A percentile compares a stretch with the other conserved stretches of the same genome.
Evolutionary conservation across 805 yeast species (phyloP).

Genomic region (Cyberlindnera saturnus): DNA sequence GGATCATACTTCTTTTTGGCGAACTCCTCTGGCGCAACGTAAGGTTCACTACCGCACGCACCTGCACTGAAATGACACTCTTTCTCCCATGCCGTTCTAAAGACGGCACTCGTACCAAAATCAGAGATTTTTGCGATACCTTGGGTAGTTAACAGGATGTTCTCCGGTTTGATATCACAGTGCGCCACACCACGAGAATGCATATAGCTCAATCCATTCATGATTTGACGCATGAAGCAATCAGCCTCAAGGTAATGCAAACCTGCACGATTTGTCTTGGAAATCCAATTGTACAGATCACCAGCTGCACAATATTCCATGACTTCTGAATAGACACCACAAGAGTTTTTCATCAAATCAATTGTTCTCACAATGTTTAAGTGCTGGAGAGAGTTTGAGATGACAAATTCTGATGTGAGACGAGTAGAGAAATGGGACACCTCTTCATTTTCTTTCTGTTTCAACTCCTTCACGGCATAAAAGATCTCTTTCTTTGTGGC

Average conservation of each 20-base stretch:
- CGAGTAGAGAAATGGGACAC: constrained; percentile 94
- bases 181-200: constrained; percentile 92
- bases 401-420: constrained; percentile 85
- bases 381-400: constrained; percentile 70
- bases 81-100: constrained; percentile 84
- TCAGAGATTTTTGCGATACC: constrained; percentile 73
- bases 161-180: constrained; percentile 89
- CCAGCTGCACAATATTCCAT: constrained; percentile 96
- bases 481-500: constrained; percentile 70
- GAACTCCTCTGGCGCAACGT: constrained; percentile 89
- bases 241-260: constrained; percentile 69
- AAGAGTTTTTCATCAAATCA: constrained; percentile 72
- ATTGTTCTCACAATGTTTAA: constrained; percentile 71
- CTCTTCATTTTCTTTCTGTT: constrained; percentile 91
- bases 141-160: constrained; percentile 58
- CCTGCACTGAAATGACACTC: constrained; percentile 65
- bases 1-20: constrained; percentile 58
- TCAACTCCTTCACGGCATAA: constrained; percentile 95
- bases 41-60: constrained; percentile 85
- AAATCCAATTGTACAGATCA: constrained; percentile 59
- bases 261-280: constrained; percentile 43
- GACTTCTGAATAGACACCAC: constrained; percentile 74
- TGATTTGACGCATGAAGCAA: constrained; percentile 82
- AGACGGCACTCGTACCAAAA: constrained; percentile 88
- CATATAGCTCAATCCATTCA: constrained; percentile 78